Base-by-base conservation (phyloP, 129 eudicot species). In the Escallonia rubra region DNA sequence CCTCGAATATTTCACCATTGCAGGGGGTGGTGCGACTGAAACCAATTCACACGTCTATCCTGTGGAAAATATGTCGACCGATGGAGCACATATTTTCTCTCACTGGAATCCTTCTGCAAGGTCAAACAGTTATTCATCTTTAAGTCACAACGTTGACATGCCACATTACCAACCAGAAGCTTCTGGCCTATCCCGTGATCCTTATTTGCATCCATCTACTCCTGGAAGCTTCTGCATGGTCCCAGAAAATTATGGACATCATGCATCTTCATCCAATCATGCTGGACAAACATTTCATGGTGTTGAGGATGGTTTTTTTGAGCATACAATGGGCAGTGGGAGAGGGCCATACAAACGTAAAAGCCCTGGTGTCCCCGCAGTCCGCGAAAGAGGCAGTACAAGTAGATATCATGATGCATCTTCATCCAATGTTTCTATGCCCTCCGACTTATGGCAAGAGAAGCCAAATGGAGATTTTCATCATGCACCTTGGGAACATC, bases 261-360 rank as follows among this genome's bases (percentile, higher is more conserved):
- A 69, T 67, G 83, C 85, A 52, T 80, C 96, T 70, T 85, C 96
- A 8, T 82, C 91, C 46, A 82, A 68, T 59, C 78, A 72, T 63
- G 74, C 60, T 57, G 80, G 78, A 40, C 86, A 80, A 59, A 71
- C 82, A 8, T 74, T 73, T 34, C 76, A 78, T 64, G 86, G 79
- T 10, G 69, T 58, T 41, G 80, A 88, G 59, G 79, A 78, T 51
- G 81, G 74, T 68, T 75, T 76, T 65, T 69, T 78, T 56, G 87
- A 87, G 69, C 73, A 76, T 42, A 23, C 82, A 14, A 58, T 83
- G 45, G 81, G 85, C 74, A 82, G 63, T 61, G 67, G 78, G 69
- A 72, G 83, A 41, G 75, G 83, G 54, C 85, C 80, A 34, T 80
- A 78, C 72, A 88, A 88, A 56, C 83, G 91, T 3, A 88, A 88